Base-by-base conservation (phyloP, 371 early-diverging fungal genomes). In the Rhizopus sp. region DNA sequence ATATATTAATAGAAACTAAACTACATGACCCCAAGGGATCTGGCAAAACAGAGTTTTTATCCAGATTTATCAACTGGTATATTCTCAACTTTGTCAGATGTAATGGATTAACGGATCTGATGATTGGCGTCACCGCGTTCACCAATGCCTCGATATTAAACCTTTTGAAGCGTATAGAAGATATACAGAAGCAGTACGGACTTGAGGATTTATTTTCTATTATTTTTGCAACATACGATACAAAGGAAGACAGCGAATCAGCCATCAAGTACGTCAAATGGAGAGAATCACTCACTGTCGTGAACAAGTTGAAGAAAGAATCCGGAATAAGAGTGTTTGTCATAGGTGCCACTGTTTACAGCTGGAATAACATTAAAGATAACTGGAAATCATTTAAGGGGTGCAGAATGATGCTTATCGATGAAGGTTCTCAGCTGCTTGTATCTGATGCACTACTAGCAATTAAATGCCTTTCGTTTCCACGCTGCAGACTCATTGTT, bases 31-130 rank as follows among this genome's bases (percentile, higher is more conserved):
- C 23, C n/a, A 12, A 84, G 84, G 85, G 85, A 4, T 84, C 85
- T 5, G 85, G 85, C 29, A 84, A 84, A 46, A 82, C 85, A 1
- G 77, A 80, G 40, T 84, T 82, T 44, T 59, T 84, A 39, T 80
- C 83, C 2, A 52, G 80, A 13, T 76, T 81, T 35, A 55, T 77
- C 7, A 66, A 77, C 15, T 72, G 83, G 68, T 80, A 72, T 50
- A 59, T 81, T 13, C 70, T 56, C 12, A 57, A 72, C 57, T 47
- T 63, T 56, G 47, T 38, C n/a, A 57, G 59, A 9, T 38, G 54
- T 16, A 55, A 42, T 31, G 39, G 56, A 4, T 12, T n/a, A 8
- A 57, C 45, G 46, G 56, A 72, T 64, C 68, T 64, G 37, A 69
- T 78, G 23, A 77, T 84, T 50, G 83, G 80, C 9, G 50, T 84